Conservation (phyloP, 805 yeast genomes). For the Metschnikowia cerradonensis region DNA sequence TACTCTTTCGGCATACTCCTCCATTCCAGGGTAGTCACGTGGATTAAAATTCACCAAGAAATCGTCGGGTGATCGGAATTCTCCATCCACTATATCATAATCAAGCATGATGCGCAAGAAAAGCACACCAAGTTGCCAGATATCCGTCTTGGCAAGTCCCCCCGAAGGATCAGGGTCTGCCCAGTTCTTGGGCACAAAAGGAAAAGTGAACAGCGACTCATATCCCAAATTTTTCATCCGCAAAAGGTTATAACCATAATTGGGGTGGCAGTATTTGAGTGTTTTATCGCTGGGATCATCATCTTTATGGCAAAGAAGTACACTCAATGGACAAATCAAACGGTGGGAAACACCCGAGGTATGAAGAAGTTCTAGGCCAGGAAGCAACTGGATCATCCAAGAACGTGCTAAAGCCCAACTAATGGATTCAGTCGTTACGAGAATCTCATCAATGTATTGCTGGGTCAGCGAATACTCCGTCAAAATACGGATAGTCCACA, state of each 20-base stretch:
- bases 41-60: conserved; percentile 25
- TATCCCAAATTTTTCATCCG: conserved; percentile 16
- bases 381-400: conserved; percentile 85
- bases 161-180: conserved; percentile 68
- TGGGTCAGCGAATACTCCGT: conserved; percentile 55
- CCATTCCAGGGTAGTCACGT: conserved; percentile 49
- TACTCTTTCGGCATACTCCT: conserved; percentile 62
- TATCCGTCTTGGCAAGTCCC: conserved; percentile 71
- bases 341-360: conserved; percentile 81
- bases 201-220: conserved; percentile 8
- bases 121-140: conserved; percentile 87
- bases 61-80: conserved; percentile 46
- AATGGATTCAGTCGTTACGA: conserved; percentile 63
- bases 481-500: conserved; percentile 66
- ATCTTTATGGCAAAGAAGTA: conserved; percentile 35
- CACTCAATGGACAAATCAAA: conserved; percentile 57
- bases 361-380: conserved; percentile 80
- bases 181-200: conserved; percentile 47
- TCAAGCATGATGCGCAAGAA: conserved; percentile 44
- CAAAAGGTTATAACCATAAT: conserved; percentile 39
- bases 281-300: conserved; percentile 34
- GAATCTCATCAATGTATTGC: conserved; percentile 59
- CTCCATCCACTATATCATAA: conserved; percentile 60
- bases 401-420: conserved; percentile 74
- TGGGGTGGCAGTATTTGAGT: conserved; percentile 57